Evolutionary conservation across 1,284 basidiomycete genomes (phyloP), one percentile per base, ranked within the genome.

Genomic region (Ganoderma boninense): DNA sequence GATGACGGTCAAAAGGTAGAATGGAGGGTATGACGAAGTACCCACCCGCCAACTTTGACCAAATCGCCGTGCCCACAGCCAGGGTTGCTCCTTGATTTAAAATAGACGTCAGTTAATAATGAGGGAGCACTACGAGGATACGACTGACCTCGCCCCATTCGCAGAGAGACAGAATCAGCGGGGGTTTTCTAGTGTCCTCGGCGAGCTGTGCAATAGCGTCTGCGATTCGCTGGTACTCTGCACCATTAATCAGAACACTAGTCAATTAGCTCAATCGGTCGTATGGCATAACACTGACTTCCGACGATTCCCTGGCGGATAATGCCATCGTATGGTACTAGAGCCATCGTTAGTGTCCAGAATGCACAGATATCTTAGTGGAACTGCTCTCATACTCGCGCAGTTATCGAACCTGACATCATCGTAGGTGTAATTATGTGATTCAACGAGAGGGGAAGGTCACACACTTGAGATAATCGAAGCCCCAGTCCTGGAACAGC

Each of bases 401-500:
- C 87, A 88, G 72, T 88, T 88, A 71, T 88, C 87, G 69, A 81
- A 86, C 69, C 84, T 86, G 60, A 26, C 18, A 11, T 16, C 10
- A 35, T 38, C 8, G 4, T 6, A 6, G 20, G 7, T 40, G 18
- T 35, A 66, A 35, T 40, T 35, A 26, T 0, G 16, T 29, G 26
- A 18, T 5, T 18, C 16, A 18, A 40, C 11, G 26, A 40, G 2
- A 10, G n/a, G 57, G 29, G 16, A 46, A 11, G 42, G 65, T 16
- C 18, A 46, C 75, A 60, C 56, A 87, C 86, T 88, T 88, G 10
- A 88, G 77, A 66, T 85, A 84, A 73, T 88, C 85, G 68, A 88
- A 87, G 1, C 86, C 86, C 87, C 87, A 88, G 49, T 86, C 81
- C 44, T 82, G 81, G 77, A 84, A 86, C n/a, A 81, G 80, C 71